Percentiles rank a stretch among this genome's conserved stretches.
Conservation (phyloP, 148 eudicot genomes). For the Camellia lanceoleosa region DNA sequence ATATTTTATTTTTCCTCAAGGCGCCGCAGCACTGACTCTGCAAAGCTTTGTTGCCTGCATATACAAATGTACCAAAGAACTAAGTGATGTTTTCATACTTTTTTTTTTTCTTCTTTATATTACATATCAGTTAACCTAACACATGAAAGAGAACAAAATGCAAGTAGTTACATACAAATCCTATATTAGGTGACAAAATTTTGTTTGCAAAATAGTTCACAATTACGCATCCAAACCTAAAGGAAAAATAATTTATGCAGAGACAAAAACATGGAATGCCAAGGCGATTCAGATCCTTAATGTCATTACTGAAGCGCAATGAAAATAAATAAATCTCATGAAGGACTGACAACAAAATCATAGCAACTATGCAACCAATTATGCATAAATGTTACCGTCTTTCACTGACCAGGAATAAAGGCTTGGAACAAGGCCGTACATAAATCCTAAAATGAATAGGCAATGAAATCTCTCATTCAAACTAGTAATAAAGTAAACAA, state of each 20-base stretch:
- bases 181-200: neutral
- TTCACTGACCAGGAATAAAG: too few species aligned
- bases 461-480: neutral
- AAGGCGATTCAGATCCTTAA: too few species aligned
- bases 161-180: too few species aligned
- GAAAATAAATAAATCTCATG: too few species aligned
- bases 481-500: neutral
- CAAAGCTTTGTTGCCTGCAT: constrained; percentile 87
- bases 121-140: neutral
- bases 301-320: too few species aligned
- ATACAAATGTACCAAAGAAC: neutral
- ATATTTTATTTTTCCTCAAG: constrained; percentile 44
- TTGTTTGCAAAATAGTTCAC: neutral
- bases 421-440: neutral
- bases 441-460: neutral
- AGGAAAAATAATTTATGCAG: too few species aligned
- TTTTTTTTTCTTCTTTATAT: neutral
- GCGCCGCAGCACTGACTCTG: constrained; percentile 59
- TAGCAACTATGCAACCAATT: too few species aligned
- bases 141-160: neutral
- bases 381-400: too few species aligned
- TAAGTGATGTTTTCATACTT: neutral
- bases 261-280: too few species aligned
- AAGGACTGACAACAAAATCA: too few species aligned
- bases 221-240: too few species aligned